phyloP scores from a whole-genome alignment of 768 basidiomycete species.

The Tulasnella sp. region DNA sequence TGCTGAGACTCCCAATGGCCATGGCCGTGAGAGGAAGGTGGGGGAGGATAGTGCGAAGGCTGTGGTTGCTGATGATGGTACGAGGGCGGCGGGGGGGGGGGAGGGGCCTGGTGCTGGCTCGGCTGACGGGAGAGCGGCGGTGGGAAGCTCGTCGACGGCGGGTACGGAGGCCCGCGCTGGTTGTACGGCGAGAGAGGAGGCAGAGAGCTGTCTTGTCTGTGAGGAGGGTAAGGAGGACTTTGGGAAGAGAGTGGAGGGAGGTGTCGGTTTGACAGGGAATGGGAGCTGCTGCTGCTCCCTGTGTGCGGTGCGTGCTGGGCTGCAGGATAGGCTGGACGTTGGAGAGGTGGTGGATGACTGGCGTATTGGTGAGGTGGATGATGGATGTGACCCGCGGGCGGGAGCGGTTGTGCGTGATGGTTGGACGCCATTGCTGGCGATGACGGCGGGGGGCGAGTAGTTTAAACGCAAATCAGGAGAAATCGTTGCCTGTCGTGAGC shows the following conservation, averaged over 20 bases:
- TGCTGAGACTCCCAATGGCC: constrained; percentile 27
- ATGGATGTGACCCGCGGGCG: constrained; percentile 21
- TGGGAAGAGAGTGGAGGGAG: constrained; percentile 3
- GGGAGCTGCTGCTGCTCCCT: constrained; percentile 9
- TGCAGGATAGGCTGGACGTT: constrained; percentile 1
- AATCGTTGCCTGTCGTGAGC: constrained; percentile 10
- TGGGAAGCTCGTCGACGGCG: constrained; percentile 11
- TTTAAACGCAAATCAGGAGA: constrained; percentile 14
- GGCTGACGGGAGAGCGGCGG: constrained; percentile 19
- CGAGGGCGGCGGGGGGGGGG: constrained; percentile 20
- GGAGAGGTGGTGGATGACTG: constrained; percentile 3
- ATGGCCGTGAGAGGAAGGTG: constrained; percentile 31
- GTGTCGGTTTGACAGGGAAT: constrained; percentile 3
- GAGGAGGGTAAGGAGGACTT: background rate
- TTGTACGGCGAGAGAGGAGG: constrained; percentile 15
- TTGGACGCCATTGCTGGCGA: constrained; percentile 17
- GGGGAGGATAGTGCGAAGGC: background rate
- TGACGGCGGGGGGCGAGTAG: background rate
- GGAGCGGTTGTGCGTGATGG: constrained; percentile 29
- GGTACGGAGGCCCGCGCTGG: constrained; percentile 17
- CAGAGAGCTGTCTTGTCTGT: background rate
- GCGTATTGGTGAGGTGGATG: constrained; percentile 22
- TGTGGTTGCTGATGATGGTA: constrained; percentile 33
- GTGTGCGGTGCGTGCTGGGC: background rate
- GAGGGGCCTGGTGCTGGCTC: background rate